phyloP scores from a whole-genome alignment of 306 rosid genomes.

The Glycine tomentella region DNA sequence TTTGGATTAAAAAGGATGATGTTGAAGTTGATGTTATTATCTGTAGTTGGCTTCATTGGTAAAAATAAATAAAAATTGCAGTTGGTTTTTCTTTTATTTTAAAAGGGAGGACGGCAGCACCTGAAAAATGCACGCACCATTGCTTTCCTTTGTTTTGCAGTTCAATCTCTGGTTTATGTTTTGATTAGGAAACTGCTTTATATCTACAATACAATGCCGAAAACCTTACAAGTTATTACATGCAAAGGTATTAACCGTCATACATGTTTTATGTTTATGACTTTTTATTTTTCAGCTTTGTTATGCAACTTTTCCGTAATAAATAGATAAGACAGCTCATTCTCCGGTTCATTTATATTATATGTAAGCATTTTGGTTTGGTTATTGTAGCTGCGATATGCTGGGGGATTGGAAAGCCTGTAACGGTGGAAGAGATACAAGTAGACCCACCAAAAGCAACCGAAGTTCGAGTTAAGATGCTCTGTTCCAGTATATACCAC shows the following conservation, averaged over 20 bases:
- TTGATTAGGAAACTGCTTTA: neutral
- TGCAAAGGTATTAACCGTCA: constrained; percentile 34
- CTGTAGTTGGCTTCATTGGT: too few relatives aligned
- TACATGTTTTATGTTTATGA: neutral
- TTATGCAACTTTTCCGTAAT: too few relatives aligned
- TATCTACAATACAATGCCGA: neutral
- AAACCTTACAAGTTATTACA: constrained; percentile 18
- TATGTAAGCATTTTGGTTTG: neutral
- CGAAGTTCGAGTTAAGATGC: constrained; percentile 66
- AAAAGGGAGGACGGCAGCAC: too few relatives aligned
- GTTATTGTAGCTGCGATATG: constrained; percentile 58
- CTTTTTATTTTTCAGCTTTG: too few relatives aligned
- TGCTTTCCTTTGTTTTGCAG: neutral
- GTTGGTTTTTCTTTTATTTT: too few relatives aligned
- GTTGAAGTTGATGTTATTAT: too few relatives aligned
- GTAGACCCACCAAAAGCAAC: constrained; percentile 61
- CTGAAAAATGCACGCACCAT: too few relatives aligned
- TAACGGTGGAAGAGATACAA: constrained; percentile 63
- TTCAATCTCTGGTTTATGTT: neutral
- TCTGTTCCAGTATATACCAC: constrained; percentile 65
- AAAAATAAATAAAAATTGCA: too few relatives aligned
- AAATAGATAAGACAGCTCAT: too few relatives aligned
- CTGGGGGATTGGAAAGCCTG: constrained; percentile 53
- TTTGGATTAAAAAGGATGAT: too few relatives aligned
- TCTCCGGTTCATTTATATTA: too few relatives aligned